Evolutionary conservation across 176 grass and related monocot genomes (phyloP).

Genomic region (Rhynchospora breviuscula): DNA sequence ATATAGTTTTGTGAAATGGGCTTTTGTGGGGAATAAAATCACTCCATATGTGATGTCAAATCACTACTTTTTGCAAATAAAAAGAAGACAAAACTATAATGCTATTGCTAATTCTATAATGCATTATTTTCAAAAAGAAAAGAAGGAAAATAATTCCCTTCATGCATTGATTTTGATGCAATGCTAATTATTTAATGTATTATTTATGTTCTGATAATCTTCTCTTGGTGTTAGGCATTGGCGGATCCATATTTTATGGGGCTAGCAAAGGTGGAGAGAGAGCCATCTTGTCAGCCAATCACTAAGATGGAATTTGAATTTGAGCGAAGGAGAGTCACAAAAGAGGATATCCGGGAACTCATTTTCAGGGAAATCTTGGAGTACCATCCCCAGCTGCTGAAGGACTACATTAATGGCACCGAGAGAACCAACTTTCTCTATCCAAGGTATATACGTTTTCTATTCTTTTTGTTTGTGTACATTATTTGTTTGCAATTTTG

Average conservation of each 20-base stretch:
- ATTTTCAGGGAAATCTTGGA: constrained; percentile 96
- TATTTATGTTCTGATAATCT: not conserved
- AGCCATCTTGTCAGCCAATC: constrained; percentile 89
- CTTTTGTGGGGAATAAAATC: not conserved
- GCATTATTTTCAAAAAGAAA: not conserved
- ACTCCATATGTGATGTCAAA: not conserved
- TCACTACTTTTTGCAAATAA: not conserved
- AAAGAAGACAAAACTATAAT: no score
- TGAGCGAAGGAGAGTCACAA: constrained; percentile 85
- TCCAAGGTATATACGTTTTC: constrained; percentile 52
- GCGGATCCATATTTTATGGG: constrained; percentile 94
- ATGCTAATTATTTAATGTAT: not conserved
- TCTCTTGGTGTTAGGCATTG: constrained; percentile 50
- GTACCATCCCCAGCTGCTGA: constrained; percentile 93
- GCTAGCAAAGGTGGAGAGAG: constrained; percentile 79
- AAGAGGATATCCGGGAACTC: constrained; percentile 91
- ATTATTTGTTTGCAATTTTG: not conserved
- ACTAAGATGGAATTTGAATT: constrained; percentile 99
- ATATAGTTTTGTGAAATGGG: not conserved
- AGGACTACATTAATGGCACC: constrained; percentile 87
- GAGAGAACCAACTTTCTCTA: constrained; percentile 96
- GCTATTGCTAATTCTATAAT: no score
- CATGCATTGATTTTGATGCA: not conserved
- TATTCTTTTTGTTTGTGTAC: constrained; percentile 28
- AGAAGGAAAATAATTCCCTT: not conserved